Conservation (phyloP, 1,139 yeast genomes). For the Arxiozyma telluris region DNA sequence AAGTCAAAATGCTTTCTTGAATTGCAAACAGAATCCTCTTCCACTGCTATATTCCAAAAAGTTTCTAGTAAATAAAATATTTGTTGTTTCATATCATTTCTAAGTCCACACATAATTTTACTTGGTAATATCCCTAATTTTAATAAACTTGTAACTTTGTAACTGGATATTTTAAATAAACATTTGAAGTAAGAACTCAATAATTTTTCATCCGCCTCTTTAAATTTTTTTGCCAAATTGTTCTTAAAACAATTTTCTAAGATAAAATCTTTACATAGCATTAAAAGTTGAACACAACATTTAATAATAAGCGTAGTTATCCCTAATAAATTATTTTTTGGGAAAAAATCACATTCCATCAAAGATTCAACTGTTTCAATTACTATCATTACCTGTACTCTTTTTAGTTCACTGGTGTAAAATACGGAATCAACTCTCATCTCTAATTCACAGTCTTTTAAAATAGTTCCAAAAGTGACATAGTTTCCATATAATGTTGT, state of each 20-base stretch:
- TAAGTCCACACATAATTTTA: constrained; percentile 57
- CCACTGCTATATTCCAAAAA: constrained; percentile 67
- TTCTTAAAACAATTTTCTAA: constrained; percentile 46
- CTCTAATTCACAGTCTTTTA: constrained; percentile 33
- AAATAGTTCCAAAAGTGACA: constrained; percentile 37
- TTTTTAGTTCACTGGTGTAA: constrained; percentile 26
- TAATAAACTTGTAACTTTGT: constrained; percentile 34
- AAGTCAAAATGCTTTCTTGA: constrained; percentile 45
- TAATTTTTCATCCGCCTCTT: constrained; percentile 42
- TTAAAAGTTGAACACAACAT: constrained; percentile 50
- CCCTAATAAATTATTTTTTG: constrained; percentile 62
- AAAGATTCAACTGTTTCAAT: constrained; percentile 51
- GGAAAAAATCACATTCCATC: constrained; percentile 52
- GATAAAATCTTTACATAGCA: constrained; percentile 48
- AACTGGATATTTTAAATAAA: constrained; percentile 38
- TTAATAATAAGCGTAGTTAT: constrained; percentile 54
- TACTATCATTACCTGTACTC: constrained; percentile 29
- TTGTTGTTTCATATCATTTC: constrained; percentile 56
- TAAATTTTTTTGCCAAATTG: constrained; percentile 38
- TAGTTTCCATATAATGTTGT: constrained; percentile 40
- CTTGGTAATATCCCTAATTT: constrained; percentile 61
- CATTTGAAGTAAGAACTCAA: constrained; percentile 63
- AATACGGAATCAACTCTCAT: constrained; percentile 34
- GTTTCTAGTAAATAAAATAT: constrained; percentile 48
- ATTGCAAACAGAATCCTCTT: constrained; percentile 5